Percentiles rank a stretch among this genome's conserved stretches.
These are phyloP conservation scores for Pseudevernia furfuracea DNA, from an alignment of 495 filamentous ascomycete species.

Conservation along the genomic window DNA sequence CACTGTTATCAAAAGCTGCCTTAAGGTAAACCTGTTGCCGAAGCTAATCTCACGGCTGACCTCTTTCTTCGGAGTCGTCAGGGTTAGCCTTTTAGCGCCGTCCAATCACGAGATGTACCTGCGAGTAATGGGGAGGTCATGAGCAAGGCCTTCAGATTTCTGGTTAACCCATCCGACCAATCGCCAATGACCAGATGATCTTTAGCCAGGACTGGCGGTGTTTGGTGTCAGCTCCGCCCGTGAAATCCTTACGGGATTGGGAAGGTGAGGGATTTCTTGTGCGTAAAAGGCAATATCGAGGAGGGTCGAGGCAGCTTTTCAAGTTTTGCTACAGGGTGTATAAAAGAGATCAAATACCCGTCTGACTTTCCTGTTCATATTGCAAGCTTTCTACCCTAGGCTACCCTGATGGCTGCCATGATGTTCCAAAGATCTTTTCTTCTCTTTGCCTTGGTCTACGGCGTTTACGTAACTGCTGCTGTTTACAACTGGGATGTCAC, in stretches of 20 bases:
- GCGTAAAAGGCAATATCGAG: neutral
- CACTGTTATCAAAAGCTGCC: neutral
- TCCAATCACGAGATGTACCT: neutral
- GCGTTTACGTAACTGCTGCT: conserved; percentile 40
- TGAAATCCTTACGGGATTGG: neutral
- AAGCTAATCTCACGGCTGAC: neutral
- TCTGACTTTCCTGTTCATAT: neutral
- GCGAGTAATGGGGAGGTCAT: neutral
- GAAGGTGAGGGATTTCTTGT: neutral
- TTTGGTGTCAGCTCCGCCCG: neutral
- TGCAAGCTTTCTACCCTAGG: neutral
- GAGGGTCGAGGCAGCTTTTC: neutral
- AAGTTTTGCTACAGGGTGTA: neutral
- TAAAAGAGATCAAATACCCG: neutral
- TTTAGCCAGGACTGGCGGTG: no score
- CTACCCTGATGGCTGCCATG: neutral
- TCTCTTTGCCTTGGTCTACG: neutral
- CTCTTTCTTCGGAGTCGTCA: no score
- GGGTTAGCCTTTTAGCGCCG: neutral
- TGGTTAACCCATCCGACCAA: neutral
- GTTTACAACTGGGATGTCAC: conserved; percentile 70
- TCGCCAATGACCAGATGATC: neutral
- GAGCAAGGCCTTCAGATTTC: neutral
- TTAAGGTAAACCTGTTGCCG: neutral
- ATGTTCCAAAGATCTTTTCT: neutral